These are phyloP conservation scores for Neurospora cerealis DNA, from an alignment of 495 filamentous ascomycete species.

Conservation along the genomic window DNA sequence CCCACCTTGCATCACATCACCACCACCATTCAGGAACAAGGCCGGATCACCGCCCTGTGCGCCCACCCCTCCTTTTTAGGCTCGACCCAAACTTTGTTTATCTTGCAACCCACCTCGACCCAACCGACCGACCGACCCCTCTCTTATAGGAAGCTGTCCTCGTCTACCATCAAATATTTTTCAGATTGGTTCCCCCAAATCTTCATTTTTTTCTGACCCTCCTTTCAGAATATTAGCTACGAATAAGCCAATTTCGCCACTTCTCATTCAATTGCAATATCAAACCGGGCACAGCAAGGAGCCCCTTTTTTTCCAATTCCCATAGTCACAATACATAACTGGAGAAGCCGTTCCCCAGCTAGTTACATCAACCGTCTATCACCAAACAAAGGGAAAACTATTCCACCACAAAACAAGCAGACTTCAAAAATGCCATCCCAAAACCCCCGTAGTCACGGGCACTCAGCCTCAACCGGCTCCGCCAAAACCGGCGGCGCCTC, in stretches of 20 bases:
- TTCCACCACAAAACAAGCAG: no score
- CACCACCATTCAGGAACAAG: neutral
- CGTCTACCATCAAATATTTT: neutral
- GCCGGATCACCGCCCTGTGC: neutral
- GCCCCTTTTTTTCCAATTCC: neutral
- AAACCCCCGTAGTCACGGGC: slow-evolving; percentile 3
- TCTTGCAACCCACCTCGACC: neutral
- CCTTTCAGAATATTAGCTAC: neutral
- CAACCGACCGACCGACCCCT: neutral
- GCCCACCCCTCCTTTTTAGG: neutral
- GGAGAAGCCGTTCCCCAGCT: neutral
- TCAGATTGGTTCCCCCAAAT: neutral
- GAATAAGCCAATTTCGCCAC: neutral
- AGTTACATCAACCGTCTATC: neutral
- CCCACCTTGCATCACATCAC: neutral
- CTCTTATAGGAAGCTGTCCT: neutral
- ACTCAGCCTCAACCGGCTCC: slow-evolving; percentile 3
- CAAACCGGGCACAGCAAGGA: neutral
- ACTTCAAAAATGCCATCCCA: slow-evolving; percentile 5
- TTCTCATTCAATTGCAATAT: neutral
- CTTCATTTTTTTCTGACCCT: neutral
- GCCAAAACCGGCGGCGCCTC: slow-evolving; percentile 1
- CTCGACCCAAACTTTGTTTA: neutral
- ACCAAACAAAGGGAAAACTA: neutral
- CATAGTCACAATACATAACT: neutral